Evolutionary conservation across 2,329 filamentous ascomycete species (phyloP).

Genomic region (Ophiostoma montium): DNA sequence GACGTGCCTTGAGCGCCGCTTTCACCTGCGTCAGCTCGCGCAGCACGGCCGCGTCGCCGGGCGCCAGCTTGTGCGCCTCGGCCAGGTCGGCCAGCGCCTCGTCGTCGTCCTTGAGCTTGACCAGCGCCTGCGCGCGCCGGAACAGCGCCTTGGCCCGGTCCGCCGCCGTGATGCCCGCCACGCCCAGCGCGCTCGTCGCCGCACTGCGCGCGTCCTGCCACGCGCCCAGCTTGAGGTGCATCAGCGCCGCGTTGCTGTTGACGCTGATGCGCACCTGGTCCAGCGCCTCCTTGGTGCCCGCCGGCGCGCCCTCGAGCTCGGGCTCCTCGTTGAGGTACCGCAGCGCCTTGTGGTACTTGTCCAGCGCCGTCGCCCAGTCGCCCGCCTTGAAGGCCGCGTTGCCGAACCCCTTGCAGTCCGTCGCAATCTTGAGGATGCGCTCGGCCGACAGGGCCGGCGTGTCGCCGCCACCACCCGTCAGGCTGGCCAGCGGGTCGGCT

Average conservation of each 20-base stretch:
- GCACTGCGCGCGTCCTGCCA: conserved; percentile 57
- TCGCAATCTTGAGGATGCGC: conserved; percentile 63
- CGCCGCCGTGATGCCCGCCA: conserved; percentile 48
- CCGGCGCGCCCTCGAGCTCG: conserved; percentile 55
- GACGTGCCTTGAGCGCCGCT: conserved; percentile 55
- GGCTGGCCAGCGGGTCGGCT: conserved; percentile 7
- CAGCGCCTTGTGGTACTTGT: conserved; percentile 89
- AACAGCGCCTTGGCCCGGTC: conserved; percentile 86
- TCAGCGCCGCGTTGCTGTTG: conserved; percentile 76
- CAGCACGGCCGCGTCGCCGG: conserved; percentile 58
- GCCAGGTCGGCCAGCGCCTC: conserved; percentile 60
- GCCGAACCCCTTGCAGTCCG: conserved; percentile 78
- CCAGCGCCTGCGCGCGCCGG: conserved; percentile 62
- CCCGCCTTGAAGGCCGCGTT: conserved; percentile 83
- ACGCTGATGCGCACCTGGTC: conserved; percentile 67
- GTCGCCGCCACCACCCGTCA: conserved; percentile 15
- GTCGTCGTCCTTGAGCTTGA: conserved; percentile 74
- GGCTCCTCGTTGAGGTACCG: conserved; percentile 81
- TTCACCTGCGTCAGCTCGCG: conserved; percentile 69
- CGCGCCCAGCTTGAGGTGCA: conserved; percentile 65
- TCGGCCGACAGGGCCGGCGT: conserved; percentile 46
- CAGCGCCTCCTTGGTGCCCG: conserved; percentile 52
- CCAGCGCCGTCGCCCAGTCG: conserved; percentile 55
- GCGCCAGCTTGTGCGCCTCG: conserved; percentile 60
- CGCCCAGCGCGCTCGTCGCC: conserved; percentile 60